A percentile compares a stretch with the other conserved stretches of the same genome.
These are phyloP conservation scores for Solanum commersonii DNA, from an alignment of 257 asterid genomes.

Conservation along the genomic window DNA sequence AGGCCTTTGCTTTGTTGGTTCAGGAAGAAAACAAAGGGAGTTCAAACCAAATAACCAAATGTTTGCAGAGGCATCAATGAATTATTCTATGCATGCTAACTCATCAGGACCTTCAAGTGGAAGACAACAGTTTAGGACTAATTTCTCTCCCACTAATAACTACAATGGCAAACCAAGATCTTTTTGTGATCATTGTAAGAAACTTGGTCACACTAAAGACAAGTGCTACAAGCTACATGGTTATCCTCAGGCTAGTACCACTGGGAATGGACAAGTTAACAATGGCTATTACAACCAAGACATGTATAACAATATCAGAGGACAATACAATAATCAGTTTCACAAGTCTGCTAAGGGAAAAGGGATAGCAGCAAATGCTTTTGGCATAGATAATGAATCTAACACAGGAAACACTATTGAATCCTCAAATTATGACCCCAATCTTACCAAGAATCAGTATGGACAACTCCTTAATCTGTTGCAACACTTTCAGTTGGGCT, in stretches of 20 bases:
- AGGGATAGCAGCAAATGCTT: background rate
- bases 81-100: background rate
- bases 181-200: too few species aligned
- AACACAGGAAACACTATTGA: too few species aligned
- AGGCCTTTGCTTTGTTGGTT: too few species aligned
- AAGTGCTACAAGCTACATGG: background rate
- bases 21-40: too few species aligned
- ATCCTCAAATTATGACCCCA: background rate
- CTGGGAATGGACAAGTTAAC: background rate
- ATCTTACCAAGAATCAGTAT: background rate
- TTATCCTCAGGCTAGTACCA: background rate
- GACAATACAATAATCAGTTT: background rate
- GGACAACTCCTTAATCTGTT: background rate
- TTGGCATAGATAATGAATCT: too few species aligned
- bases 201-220: background rate
- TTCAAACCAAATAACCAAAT: too few species aligned
- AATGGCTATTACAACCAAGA: background rate
- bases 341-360: background rate
- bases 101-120: background rate
- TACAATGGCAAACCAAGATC: background rate
- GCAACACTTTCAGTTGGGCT: background rate
- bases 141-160: background rate
- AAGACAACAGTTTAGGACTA: background rate
- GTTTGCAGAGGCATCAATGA: background rate
- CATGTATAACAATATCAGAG: background rate